Percentiles rank a stretch among this genome's conserved stretches.
Conservation (phyloP, 805 yeast species). For the Ogataea degrootiae region DNA sequence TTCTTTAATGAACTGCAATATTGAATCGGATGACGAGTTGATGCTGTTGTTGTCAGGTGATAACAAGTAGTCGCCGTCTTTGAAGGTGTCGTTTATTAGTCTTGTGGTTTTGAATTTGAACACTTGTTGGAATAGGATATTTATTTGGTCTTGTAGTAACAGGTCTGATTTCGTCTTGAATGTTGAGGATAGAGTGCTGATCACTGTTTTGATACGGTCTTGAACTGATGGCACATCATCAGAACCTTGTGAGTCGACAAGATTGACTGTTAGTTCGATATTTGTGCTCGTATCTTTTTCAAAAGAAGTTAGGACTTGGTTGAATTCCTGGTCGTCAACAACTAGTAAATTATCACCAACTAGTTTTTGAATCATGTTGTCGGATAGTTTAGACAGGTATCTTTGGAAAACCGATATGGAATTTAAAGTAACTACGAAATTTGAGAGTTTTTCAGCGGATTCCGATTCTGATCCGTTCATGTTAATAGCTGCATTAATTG, state of each 20-base stretch:
- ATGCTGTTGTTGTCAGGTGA: constrained; percentile 16
- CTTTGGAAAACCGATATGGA: constrained; percentile 60
- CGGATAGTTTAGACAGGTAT: constrained; percentile 51
- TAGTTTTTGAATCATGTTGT: constrained; percentile 31
- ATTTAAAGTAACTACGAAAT: constrained; percentile 66
- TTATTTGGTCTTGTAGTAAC: constrained; percentile 41
- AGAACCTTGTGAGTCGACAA: constrained; percentile 10
- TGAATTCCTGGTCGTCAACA: constrained; percentile 29
- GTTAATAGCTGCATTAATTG: constrained; percentile 32
- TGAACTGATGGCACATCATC: constrained; percentile 19
- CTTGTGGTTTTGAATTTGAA: constrained; percentile 32
- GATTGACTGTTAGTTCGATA: constrained; percentile 17
- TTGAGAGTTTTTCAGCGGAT: constrained; percentile 44
- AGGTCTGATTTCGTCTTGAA: constrained; percentile 29
- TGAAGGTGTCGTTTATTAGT: constrained; percentile 34
- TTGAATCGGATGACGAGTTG: constrained; percentile 22
- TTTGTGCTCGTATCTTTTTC: constrained; percentile 17
- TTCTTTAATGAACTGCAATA: constrained; percentile 47
- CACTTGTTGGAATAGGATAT: constrained; percentile 33
- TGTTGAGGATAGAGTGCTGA: constrained; percentile 17
- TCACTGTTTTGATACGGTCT: constrained; percentile 18
- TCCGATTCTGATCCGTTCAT: constrained; percentile 38
- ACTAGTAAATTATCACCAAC: constrained; percentile 26
- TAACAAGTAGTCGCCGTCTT: constrained; percentile 35
- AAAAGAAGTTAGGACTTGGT: constrained; percentile 16